Evolutionary conservation across 371 early-diverging fungal genomes (phyloP), one percentile per base, ranked within the genome.

Genomic region (Mortierella sp.): DNA sequence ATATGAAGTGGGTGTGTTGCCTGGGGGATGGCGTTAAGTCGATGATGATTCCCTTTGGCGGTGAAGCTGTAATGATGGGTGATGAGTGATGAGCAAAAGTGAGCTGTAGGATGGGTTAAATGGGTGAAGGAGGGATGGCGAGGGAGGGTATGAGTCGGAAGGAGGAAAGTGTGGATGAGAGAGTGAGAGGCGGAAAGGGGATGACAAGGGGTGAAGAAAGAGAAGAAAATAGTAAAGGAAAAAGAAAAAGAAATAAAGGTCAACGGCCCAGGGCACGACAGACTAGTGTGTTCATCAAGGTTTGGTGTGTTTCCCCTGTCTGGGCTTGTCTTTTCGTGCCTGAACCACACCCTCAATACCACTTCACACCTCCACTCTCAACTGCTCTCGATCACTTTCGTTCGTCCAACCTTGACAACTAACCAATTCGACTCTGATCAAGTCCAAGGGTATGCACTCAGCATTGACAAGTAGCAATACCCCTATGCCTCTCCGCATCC

Each of bases 111-210:
- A 39, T 2, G 73, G 19, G 45, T 13, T 50, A 10, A 41, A 65
- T 52, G 72, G 26, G 29, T 13, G 63, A 55, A 44, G 19, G 61
- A 63, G 66, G 44, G 37, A 64, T 8, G 40, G 8, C 40, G 43
- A n/a, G 41, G 22, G 47, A 13, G 44, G 26, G 44, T 52, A 41
- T 16, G 74, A 37, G 73, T 58, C 45, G 44, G 53, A 55, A 37
- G 44, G 50, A 67, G 24, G 65, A 26, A 11, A 48, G 37, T 16
- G 70, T 4, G 41, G 37, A 16, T 19, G 55, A 65, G 52, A 45
- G 22, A 31, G 58, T 34, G 47, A 41, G 70, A 24, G 14, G 65
- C 40, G 31, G 76, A 58, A 65, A 41, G 29, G 34, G 43, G 64
- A 68, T 40, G 34, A 26, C 9, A 24, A 48, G n/a, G 39, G 40